Conservation (phyloP, 306 rosid species). For the Vigna angularis region DNA sequence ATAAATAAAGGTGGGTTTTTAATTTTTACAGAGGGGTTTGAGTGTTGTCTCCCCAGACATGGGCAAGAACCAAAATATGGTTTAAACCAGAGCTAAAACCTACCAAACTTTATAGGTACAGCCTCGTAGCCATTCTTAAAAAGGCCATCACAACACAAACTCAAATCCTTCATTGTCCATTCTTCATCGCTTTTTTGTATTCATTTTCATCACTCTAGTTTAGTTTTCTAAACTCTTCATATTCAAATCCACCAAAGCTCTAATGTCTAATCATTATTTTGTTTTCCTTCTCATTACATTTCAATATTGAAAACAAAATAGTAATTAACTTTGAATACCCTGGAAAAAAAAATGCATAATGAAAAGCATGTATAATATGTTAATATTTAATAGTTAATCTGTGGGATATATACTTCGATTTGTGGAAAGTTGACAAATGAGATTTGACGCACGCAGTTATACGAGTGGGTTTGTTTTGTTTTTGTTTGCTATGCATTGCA, state of each 20-base stretch:
- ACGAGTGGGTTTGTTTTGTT: background rate
- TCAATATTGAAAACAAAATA: too few relatives aligned
- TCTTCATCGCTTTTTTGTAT: background rate
- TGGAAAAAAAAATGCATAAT: too few relatives aligned
- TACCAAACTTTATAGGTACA: background rate
- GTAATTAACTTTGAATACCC: too few relatives aligned
- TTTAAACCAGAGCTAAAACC: slow-evolving; percentile 36
- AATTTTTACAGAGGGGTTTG: slow-evolving; percentile 37
- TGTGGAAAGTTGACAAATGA: slow-evolving; percentile 55
- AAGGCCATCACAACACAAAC: background rate
- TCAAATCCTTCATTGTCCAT: slow-evolving; percentile 33
- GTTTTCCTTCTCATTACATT: too few relatives aligned
- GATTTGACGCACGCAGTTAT: slow-evolving; percentile 33
- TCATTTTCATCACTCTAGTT: background rate
- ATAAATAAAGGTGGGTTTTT: background rate
- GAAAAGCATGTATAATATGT: too few relatives aligned
- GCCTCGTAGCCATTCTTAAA: background rate
- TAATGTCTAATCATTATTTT: too few relatives aligned
- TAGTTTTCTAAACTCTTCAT: too few relatives aligned
- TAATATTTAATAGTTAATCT: too few relatives aligned
- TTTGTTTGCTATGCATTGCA: slow-evolving; percentile 2
- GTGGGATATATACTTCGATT: background rate
- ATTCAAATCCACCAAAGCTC: too few relatives aligned
- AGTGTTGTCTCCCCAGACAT: slow-evolving; percentile 51
- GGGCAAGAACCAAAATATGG: slow-evolving; percentile 30